Conservation (phyloP, 192 early-diverging fungal genomes). For the Backusella macrospora region DNA sequence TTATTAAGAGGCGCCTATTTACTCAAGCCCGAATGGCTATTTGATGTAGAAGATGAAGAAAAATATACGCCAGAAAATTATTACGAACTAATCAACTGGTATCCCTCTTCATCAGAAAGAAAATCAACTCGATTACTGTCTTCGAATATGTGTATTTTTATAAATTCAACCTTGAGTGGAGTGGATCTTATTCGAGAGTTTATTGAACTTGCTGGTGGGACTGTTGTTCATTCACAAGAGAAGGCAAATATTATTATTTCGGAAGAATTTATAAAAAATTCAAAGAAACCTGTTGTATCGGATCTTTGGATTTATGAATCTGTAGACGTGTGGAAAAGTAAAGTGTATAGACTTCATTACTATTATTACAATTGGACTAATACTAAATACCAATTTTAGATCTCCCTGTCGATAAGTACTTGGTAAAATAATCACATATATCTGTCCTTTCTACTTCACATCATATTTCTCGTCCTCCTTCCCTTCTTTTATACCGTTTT, state of each 20-base stretch:
- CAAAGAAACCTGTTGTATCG: background rate
- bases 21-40: background rate
- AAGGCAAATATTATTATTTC: conserved; percentile 16
- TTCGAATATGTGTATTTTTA: background rate
- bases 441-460: background rate
- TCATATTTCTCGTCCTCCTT: background rate
- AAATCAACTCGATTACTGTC: background rate
- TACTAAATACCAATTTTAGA: background rate
- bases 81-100: conserved; percentile 4
- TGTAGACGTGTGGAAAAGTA: conserved; percentile 21
- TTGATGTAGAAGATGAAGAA: background rate
- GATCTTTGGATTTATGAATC: conserved; percentile 17
- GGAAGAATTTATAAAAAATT: background rate
- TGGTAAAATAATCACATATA: background rate
- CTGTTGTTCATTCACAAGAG: background rate
- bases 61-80: background rate
- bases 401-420: background rate
- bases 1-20: background rate
- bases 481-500: too few relatives aligned
- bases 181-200: background rate
- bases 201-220: conserved; percentile 11
- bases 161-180: background rate
- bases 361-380: background rate
- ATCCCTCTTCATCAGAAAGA: background rate
- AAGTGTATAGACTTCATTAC: background rate